Evolutionary conservation across 805 yeast genomes (phyloP).

Genomic region (Saitoella complicata): DNA sequence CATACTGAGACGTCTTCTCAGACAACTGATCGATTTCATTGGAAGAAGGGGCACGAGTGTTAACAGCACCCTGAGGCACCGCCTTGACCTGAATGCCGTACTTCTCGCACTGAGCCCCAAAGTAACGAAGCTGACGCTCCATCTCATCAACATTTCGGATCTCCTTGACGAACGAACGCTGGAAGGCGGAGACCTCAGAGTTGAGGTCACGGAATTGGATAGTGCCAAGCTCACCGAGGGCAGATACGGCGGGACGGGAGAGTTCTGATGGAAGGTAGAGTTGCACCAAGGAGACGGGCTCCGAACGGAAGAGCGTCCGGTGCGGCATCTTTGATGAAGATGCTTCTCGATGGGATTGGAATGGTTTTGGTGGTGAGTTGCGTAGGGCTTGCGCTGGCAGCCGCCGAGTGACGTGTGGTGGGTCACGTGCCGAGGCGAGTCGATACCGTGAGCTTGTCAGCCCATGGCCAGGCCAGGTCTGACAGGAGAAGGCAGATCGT

Average conservation of each 20-base stretch:
- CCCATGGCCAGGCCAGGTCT: too few species aligned
- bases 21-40: conserved; percentile 58
- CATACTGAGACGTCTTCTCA: conserved; percentile 47
- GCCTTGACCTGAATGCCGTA: conserved; percentile 20
- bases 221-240: conserved; percentile 71
- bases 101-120: conserved; percentile 19
- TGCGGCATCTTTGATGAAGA: too few species aligned
- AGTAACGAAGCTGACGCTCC: conserved; percentile 59
- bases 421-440: too few species aligned
- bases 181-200: conserved; percentile 64
- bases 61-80: conserved; percentile 26
- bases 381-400: too few species aligned
- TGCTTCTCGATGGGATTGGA: too few species aligned
- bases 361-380: too few species aligned
- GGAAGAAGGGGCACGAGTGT: conserved; percentile 27
- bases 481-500: too few species aligned
- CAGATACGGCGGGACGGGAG: conserved; percentile 69
- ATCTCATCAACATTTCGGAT: conserved; percentile 68
- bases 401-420: too few species aligned
- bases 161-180: conserved; percentile 79
- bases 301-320: conserved; percentile 38
- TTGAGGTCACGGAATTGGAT: conserved; percentile 79
- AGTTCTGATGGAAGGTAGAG: conserved; percentile 82
- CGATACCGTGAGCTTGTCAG: too few species aligned
- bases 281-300: conserved; percentile 92